These are phyloP conservation scores for Scutellaria minor DNA, from an alignment of 257 asterid species.

Conservation along the genomic window DNA sequence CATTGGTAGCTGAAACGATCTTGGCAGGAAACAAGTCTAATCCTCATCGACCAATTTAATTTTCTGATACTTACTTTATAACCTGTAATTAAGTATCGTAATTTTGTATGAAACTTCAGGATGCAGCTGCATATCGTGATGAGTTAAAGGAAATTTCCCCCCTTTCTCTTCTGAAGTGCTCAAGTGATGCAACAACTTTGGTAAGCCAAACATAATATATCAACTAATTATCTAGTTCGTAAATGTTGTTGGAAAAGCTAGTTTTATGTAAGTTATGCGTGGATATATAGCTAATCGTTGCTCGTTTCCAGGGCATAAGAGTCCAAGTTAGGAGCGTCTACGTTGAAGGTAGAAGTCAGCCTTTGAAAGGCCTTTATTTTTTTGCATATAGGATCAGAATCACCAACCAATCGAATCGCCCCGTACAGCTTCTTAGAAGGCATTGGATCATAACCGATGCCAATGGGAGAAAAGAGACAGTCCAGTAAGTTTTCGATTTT, in stretches of 20 bases:
- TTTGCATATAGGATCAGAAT: constrained; percentile 87
- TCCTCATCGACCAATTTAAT: not conserved
- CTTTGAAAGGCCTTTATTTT: constrained; percentile 73
- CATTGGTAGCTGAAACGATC: not conserved
- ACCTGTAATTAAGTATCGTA: constrained; percentile 1
- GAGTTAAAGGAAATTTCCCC: constrained; percentile 73
- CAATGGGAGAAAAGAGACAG: constrained; percentile 70
- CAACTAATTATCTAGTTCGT: too few relatives aligned
- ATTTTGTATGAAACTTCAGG: constrained; percentile 45
- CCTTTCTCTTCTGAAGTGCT: constrained; percentile 66
- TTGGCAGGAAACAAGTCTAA: not conserved
- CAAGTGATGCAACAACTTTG: constrained; percentile 83
- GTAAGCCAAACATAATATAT: constrained; percentile 43
- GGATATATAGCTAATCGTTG: constrained; percentile 11
- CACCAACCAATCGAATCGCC: constrained; percentile 81
- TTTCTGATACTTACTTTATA: not conserved
- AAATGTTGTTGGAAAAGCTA: too few relatives aligned
- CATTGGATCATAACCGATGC: constrained; percentile 95
- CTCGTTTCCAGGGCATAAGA: constrained; percentile 64
- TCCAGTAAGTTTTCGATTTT: constrained; percentile 56
- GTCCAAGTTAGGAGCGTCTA: constrained; percentile 91
- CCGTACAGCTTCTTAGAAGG: constrained; percentile 87
- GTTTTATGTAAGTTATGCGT: not conserved
- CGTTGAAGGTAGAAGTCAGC: constrained; percentile 80
- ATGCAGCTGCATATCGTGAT: constrained; percentile 64